phyloP scores from a whole-genome alignment of 768 basidiomycete species.

The Boletus subparvulus region DNA sequence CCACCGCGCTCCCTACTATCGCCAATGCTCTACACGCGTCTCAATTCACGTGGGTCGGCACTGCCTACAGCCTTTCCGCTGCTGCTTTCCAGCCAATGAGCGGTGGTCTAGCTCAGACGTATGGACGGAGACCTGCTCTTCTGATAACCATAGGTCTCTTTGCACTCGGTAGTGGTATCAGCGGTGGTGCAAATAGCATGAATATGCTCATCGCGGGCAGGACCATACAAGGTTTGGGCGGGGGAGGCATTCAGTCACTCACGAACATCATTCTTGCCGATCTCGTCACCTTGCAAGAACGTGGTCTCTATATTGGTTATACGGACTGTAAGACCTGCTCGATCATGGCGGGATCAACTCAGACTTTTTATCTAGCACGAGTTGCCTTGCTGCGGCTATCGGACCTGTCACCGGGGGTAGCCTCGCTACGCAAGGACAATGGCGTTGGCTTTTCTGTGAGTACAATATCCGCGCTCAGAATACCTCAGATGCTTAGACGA shows the following conservation, averaged over 20 bases:
- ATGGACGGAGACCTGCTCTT: background rate
- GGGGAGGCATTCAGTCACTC: background rate
- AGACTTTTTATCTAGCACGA: conserved; percentile 18
- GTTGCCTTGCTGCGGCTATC: conserved; percentile 33
- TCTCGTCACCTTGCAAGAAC: too few species aligned
- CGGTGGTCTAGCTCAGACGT: background rate
- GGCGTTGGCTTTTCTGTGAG: conserved; percentile 41
- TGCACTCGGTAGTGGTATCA: conserved; percentile 1
- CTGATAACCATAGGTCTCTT: background rate
- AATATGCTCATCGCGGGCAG: conserved; percentile 42
- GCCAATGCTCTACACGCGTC: background rate
- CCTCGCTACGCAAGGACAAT: conserved; percentile 30
- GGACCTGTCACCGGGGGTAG: conserved; percentile 37
- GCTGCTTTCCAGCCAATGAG: background rate
- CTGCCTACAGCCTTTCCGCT: background rate
- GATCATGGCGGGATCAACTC: background rate
- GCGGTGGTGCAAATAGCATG: conserved; percentile 42
- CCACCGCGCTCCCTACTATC: background rate
- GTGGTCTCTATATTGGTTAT: conserved; percentile 31
- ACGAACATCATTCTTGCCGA: too few species aligned
- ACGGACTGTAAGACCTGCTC: conserved; percentile 30
- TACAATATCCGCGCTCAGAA: background rate
- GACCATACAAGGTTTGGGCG: conserved; percentile 40
- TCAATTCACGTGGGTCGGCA: background rate
- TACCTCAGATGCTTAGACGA: background rate